Conservation (phyloP, 2,329 filamentous ascomycete genomes). For the Colletotrichum salicis region DNA sequence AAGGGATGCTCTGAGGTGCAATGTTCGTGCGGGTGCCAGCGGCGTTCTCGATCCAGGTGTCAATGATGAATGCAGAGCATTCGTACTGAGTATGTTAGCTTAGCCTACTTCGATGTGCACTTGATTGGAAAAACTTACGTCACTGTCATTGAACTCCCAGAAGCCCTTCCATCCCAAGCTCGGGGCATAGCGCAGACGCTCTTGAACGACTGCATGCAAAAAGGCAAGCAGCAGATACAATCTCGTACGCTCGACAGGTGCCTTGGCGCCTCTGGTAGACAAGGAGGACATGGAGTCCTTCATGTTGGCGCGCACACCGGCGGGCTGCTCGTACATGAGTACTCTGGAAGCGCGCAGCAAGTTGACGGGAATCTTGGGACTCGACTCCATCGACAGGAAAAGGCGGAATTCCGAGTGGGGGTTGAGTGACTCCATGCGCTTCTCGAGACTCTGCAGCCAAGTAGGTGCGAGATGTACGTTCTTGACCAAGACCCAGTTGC, state of each 20-base stretch:
- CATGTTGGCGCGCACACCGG: constrained; percentile 97
- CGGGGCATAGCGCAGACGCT: constrained; percentile 92
- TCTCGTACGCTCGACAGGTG: constrained; percentile 89
- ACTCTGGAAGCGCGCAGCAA: constrained; percentile 91
- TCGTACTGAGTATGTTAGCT: constrained; percentile 74
- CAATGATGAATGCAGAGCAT: constrained; percentile 95
- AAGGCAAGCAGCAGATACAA: constrained; percentile 93
- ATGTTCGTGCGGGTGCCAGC: constrained; percentile 91
- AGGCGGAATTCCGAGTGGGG: constrained; percentile 92
- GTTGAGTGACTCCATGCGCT: constrained; percentile 94
- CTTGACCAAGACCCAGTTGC: constrained; percentile 97
- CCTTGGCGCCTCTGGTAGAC: constrained; percentile 78
- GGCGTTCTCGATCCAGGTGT: constrained; percentile 88
- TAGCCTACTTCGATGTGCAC: constrained; percentile 32
- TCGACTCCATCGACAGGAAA: constrained; percentile 98
- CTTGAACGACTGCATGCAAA: constrained; percentile 94
- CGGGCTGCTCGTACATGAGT: constrained; percentile 97
- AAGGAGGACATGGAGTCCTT: constrained; percentile 93
- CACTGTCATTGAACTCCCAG: constrained; percentile 99
- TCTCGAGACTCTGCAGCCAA: constrained; percentile 97
- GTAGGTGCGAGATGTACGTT: constrained; percentile 96
- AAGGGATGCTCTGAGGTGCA: constrained; percentile 91
- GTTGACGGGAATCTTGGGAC: constrained; percentile 96
- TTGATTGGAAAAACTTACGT: constrained; percentile 71
- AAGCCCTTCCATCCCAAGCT: constrained; percentile 97